Percentiles rank a stretch among this genome's conserved stretches.
phyloP scores from a whole-genome alignment of 768 basidiomycete species.

The Russula griseocarnosa region DNA sequence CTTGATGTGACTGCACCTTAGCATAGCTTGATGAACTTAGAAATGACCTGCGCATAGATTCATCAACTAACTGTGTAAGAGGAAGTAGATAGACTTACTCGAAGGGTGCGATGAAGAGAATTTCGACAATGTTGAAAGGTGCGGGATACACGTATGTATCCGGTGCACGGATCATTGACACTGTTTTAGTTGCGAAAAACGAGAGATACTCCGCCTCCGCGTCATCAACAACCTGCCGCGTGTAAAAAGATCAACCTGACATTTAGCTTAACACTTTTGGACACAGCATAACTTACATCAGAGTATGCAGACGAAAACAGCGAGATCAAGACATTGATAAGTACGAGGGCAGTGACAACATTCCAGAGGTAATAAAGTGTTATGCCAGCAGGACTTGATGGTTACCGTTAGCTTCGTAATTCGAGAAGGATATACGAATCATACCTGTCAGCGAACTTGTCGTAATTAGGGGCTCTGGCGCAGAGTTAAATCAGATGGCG shows the following conservation, averaged over 20 bases:
- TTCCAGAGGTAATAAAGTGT: conserved; percentile 85
- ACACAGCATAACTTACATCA: conserved; percentile 52
- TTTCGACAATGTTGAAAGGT: conserved; percentile 88
- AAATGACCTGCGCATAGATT: conserved; percentile 9
- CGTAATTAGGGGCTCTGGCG: conserved; percentile 16
- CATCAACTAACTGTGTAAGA: neutral
- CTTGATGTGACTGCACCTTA: conserved; percentile 38
- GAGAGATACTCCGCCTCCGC: conserved; percentile 88
- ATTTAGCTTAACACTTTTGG: neutral
- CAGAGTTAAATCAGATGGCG: neutral
- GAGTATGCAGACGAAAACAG: conserved; percentile 90
- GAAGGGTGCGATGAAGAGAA: conserved; percentile 72
- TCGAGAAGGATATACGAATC: neutral
- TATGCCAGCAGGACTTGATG: conserved; percentile 51
- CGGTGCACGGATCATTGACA: conserved; percentile 81
- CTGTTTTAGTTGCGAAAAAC: conserved; percentile 85
- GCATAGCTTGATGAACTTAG: conserved; percentile 45
- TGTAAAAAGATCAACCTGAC: neutral
- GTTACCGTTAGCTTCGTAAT: neutral
- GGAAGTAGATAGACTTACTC: conserved; percentile 54
- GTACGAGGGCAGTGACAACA: conserved; percentile 72
- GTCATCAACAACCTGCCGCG: conserved; percentile 65
- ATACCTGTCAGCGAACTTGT: conserved; percentile 24
- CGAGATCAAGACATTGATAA: conserved; percentile 94
- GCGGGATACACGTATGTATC: conserved; percentile 85